Conservation (phyloP, 352 stramenopile species). For the Globisporangium perplexum region DNA sequence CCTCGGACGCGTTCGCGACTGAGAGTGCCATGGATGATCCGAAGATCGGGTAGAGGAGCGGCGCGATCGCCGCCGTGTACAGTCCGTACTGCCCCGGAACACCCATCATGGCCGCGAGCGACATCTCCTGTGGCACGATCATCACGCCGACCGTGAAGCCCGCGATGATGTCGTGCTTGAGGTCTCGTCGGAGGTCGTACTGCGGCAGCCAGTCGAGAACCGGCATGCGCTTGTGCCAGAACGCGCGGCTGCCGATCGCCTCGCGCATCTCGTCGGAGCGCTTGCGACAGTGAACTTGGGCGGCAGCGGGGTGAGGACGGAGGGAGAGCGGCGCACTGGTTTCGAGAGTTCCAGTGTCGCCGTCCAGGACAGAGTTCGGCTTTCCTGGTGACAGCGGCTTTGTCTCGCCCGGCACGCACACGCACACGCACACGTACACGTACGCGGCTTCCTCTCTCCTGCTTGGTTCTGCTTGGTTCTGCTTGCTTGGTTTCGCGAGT, state of each 20-base stretch:
- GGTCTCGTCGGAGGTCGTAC: constrained; percentile 52
- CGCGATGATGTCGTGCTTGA: constrained; percentile 64
- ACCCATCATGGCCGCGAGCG: constrained; percentile 86
- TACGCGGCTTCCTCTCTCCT: too few relatives aligned
- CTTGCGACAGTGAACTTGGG: too few relatives aligned
- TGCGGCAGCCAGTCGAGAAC: constrained; percentile 68
- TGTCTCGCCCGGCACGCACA: too few relatives aligned
- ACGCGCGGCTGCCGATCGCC: background rate
- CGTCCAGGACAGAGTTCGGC: too few relatives aligned
- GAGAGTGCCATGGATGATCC: constrained; percentile 55
- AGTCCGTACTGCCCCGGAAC: constrained; percentile 65
- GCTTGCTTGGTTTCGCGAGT: too few relatives aligned
- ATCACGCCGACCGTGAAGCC: constrained; percentile 85
- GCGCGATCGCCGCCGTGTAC: constrained; percentile 64
- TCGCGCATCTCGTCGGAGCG: background rate
- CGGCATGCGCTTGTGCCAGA: constrained; percentile 44
- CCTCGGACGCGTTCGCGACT: constrained; percentile 62
- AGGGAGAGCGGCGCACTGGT: too few relatives aligned
- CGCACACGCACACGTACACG: too few relatives aligned
- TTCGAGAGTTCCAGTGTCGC: too few relatives aligned
- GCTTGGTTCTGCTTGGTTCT: too few relatives aligned
- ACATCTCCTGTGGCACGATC: constrained; percentile 90
- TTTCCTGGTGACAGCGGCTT: too few relatives aligned
- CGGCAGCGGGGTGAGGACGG: too few relatives aligned
- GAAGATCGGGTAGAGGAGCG: constrained; percentile 70